These are phyloP conservation scores for Arthrobotrys pseudoclavata DNA, from an alignment of 2,329 filamentous ascomycete species.

Conservation along the genomic window DNA sequence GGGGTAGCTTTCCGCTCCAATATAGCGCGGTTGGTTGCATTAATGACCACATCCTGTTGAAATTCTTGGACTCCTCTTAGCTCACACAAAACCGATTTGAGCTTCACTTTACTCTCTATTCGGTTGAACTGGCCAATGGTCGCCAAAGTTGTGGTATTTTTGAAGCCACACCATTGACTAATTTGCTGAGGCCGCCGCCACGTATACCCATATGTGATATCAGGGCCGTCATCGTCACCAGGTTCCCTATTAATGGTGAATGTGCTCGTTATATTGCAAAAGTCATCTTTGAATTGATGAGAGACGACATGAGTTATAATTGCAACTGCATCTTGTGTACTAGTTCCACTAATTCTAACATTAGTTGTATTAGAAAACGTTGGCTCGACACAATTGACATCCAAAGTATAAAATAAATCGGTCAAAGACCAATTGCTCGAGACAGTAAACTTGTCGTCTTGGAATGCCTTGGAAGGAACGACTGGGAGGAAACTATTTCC, in stretches of 20 bases:
- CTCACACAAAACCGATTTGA: constrained; percentile 27
- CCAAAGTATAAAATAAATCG: constrained; percentile 9
- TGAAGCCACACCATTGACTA: constrained; percentile 31
- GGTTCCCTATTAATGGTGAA: neutral
- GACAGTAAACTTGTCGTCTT: neutral
- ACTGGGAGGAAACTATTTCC: constrained; percentile 37
- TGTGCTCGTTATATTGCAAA: constrained; percentile 12
- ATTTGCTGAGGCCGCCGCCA: constrained; percentile 20
- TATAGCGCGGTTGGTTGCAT: constrained; percentile 28
- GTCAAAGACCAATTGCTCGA: constrained; percentile 32
- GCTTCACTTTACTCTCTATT: neutral
- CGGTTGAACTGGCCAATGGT: constrained; percentile 1
- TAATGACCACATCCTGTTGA: constrained; percentile 12
- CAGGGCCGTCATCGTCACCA: neutral
- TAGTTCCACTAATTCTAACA: neutral
- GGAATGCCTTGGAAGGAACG: neutral
- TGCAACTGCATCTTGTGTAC: neutral
- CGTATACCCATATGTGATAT: neutral
- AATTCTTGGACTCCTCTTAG: constrained; percentile 18
- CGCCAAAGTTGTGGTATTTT: constrained; percentile 30
- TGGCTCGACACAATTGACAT: constrained; percentile 11
- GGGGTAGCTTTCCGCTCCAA: constrained; percentile 6
- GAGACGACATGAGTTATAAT: neutral
- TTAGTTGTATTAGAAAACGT: constrained; percentile 3
- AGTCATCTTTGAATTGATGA: neutral